Conservation (phyloP, 139 green algal species). For the Micromonas pusilla region DNA sequence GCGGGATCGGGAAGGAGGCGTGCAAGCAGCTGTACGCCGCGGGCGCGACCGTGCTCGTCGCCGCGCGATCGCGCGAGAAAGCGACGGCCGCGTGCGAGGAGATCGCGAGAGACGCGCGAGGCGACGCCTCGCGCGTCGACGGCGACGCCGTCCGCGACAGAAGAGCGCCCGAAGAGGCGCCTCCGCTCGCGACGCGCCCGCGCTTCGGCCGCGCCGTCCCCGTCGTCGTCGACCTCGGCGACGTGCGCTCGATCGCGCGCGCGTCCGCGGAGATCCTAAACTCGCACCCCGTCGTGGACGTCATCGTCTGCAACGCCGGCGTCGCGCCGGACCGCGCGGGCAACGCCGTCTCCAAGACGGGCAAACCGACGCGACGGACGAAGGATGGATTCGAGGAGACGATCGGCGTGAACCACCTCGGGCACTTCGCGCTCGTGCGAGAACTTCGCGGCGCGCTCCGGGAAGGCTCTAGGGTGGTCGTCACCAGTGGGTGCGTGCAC, state of each 20-base stretch:
- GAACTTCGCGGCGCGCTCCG: neutral
- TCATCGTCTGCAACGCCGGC: slow-evolving; percentile 82
- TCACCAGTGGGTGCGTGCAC: neutral
- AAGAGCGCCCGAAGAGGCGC: too few species aligned
- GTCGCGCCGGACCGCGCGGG: slow-evolving; percentile 78
- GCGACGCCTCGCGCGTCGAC: neutral
- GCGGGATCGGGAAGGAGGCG: neutral
- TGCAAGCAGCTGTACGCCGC: neutral
- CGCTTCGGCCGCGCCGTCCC: too few species aligned
- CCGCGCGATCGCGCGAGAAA: neutral
- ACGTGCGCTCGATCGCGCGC: too few species aligned
- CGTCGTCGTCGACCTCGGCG: too few species aligned
- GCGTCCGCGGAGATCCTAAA: too few species aligned
- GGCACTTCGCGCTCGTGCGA: slow-evolving; percentile 61
- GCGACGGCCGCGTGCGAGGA: neutral
- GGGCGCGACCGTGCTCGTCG: neutral
- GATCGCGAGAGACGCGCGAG: too few species aligned
- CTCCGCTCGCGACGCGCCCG: too few species aligned
- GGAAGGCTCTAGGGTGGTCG: neutral
- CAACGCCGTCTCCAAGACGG: neutral
- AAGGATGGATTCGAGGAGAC: slow-evolving; percentile 81
- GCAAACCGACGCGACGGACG: slow-evolving; percentile 44
- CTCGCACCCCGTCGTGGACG: too few species aligned
- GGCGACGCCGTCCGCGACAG: neutral
- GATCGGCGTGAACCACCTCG: slow-evolving; percentile 78